Base-by-base conservation (phyloP, 2,329 filamentous ascomycete species). In the Apiospora sp. region DNA sequence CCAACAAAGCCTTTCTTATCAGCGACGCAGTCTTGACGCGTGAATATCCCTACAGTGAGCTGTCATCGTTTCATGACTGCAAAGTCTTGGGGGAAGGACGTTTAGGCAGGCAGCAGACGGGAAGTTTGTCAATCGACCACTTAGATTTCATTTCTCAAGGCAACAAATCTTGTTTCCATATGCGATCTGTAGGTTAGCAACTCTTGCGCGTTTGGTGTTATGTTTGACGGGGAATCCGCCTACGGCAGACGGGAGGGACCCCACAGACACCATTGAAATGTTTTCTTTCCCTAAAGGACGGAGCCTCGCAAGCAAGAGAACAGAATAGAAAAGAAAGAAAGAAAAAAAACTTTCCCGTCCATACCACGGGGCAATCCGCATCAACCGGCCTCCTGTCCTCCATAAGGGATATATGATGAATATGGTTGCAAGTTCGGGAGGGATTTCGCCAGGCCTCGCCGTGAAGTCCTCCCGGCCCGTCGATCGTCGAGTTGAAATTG, bases 181-280 rank as follows among this genome's bases (percentile, higher is more conserved):
- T 64, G 58, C 58, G 58, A 64, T 64, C 58, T 68, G 67, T 68
- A 68, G 37, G 37, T 41, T 41, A 41, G 67, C 67, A 44, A 68
- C 30, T 13, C 24, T 67, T 10, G 30, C 22, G 67, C 67, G 67
- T 44, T 48, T 68, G 67, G 67, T 68, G 67, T 68, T 13, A 46
- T 68, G 41, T 68, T 68, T 34, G 67, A 68, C 67, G 44, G 41
- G 67, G 46, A 68, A 48, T 48, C 44, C 41, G 58, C n/a, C 48
- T 34, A 70, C 48, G 68, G 68, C n/a, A 48, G 68, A 24, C 68
- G 68, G 68, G 37, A 70, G 68, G 68, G 46, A 27, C 24, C 68
- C 68, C 27, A 58, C 68, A 70, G 34, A 27, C 14, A 37, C 68
- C 34, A 70, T 58, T 30, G 68, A 41, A n/a, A 58, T 41, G 34